These are phyloP conservation scores for Salmacisia buchloeana DNA, from an alignment of 1,284 basidiomycete genomes.

Conservation along the genomic window DNA sequence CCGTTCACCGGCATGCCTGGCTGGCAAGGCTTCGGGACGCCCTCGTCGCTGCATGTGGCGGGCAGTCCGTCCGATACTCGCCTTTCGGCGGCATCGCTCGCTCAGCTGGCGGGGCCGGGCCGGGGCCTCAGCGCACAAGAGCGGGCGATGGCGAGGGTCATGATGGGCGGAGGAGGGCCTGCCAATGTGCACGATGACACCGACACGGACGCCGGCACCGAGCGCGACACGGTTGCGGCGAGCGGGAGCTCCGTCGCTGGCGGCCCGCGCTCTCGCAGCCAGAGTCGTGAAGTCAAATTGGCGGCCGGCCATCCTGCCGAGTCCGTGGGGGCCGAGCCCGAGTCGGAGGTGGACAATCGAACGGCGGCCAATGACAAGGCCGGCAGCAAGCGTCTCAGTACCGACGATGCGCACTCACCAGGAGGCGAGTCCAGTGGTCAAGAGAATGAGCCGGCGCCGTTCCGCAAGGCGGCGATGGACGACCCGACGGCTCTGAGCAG, in stretches of 20 bases:
- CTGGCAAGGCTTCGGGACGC: conserved; percentile 2
- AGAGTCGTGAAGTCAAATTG: no score
- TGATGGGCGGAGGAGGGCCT: neutral
- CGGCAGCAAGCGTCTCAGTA: no score
- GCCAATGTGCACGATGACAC: conserved; percentile 1
- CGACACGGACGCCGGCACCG: neutral
- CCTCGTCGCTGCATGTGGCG: neutral
- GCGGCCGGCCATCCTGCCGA: no score
- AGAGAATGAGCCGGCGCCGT: conserved; percentile 24
- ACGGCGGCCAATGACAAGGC: no score
- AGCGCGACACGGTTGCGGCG: no score
- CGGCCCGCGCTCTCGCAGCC: no score
- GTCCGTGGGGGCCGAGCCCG: no score
- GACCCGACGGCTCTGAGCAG: conserved; percentile 20
- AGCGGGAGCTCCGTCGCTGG: no score
- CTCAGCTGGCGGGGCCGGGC: neutral
- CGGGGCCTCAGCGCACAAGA: neutral
- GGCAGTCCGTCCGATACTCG: neutral
- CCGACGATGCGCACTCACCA: no score
- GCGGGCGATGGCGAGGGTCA: conserved; percentile 6
- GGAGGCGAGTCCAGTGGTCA: conserved; percentile 1
- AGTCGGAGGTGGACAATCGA: no score
- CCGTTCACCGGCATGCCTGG: conserved; percentile 1
- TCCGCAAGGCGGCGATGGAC: conserved; percentile 36
- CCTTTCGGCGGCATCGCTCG: neutral